phyloP scores from a whole-genome alignment of 352 stramenopile genomes.

The Pythium grandisporangium region DNA sequence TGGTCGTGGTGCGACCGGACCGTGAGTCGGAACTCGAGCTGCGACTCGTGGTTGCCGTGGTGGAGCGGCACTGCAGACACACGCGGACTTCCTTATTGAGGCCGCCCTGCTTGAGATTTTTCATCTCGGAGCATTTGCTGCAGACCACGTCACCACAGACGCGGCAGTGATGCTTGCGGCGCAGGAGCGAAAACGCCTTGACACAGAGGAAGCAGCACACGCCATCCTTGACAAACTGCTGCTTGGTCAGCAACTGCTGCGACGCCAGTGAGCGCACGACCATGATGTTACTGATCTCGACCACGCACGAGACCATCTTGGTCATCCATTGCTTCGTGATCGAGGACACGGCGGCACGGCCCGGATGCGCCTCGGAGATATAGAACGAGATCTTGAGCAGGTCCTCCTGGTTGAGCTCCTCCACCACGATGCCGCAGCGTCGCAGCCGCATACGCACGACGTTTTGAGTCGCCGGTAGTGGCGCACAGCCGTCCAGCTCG shows the following conservation, averaged over 20 bases:
- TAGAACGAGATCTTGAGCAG: constrained; percentile 59
- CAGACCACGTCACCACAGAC: constrained; percentile 81
- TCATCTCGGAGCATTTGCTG: constrained; percentile 78
- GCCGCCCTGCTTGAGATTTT: constrained; percentile 51
- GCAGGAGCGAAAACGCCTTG: constrained; percentile 68
- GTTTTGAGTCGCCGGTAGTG: constrained; percentile 63
- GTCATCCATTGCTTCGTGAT: constrained; percentile 78
- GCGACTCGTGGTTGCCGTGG: constrained; percentile 46
- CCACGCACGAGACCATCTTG: constrained; percentile 67
- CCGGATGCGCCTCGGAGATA: constrained; percentile 65
- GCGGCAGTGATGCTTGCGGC: constrained; percentile 79
- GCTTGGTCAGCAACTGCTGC: constrained; percentile 58
- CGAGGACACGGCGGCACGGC: constrained; percentile 53
- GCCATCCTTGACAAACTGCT: constrained; percentile 74
- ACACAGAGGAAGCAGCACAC: constrained; percentile 60
- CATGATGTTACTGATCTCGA: constrained; percentile 55
- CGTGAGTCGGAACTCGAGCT: constrained; percentile 45
- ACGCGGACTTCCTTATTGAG: constrained; percentile 68
- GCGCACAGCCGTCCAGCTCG: constrained; percentile 67
- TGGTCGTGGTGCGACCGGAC: constrained; percentile 13
- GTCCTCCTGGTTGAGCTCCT: constrained; percentile 55
- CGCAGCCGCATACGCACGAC: constrained; percentile 72
- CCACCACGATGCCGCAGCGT: constrained; percentile 72
- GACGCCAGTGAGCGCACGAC: constrained; percentile 51
- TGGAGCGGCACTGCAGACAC: constrained; percentile 55